Evolutionary conservation across 2,329 filamentous ascomycete genomes (phyloP).

Genomic region (Apiospora koreana): DNA sequence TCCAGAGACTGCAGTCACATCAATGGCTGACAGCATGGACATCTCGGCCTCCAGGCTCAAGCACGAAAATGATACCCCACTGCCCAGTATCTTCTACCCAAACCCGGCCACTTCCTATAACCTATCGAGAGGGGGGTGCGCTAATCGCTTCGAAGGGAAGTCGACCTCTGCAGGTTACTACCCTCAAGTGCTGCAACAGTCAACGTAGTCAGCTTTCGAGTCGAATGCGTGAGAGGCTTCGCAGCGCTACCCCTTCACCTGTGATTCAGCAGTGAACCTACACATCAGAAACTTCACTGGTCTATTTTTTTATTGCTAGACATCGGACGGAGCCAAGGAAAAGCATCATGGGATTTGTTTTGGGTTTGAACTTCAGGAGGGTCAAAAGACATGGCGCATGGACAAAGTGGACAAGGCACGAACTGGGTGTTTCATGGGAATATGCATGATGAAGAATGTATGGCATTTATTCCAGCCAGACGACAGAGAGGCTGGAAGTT

Average conservation of each 20-base stretch:
- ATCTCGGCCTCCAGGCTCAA: constrained; percentile 46
- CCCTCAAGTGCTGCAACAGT: constrained; percentile 49
- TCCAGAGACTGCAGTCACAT: constrained; percentile 28
- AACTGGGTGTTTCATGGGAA: background rate
- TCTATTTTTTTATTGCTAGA: constrained; percentile 7
- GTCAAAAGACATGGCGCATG: constrained; percentile 5
- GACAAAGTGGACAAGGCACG: background rate
- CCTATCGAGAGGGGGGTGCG: constrained; percentile 37
- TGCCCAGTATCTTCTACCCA: constrained; percentile 51
- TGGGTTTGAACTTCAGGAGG: background rate
- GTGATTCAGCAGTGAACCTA: background rate
- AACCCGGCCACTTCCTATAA: constrained; percentile 24
- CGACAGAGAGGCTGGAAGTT: background rate
- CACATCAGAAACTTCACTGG: background rate
- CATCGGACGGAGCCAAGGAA: constrained; percentile 1
- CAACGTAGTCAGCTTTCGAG: constrained; percentile 38
- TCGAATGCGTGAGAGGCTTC: background rate
- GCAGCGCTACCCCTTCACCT: background rate
- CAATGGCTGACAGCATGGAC: constrained; percentile 34
- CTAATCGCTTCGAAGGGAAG: constrained; percentile 57
- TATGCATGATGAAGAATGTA: constrained; percentile 2
- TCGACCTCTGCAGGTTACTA: constrained; percentile 54
- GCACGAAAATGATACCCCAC: constrained; percentile 47
- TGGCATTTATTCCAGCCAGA: background rate
- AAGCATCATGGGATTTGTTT: background rate